Evolutionary conservation across 371 early-diverging fungal genomes (phyloP).

Genomic region (Mortierella sp.): DNA sequence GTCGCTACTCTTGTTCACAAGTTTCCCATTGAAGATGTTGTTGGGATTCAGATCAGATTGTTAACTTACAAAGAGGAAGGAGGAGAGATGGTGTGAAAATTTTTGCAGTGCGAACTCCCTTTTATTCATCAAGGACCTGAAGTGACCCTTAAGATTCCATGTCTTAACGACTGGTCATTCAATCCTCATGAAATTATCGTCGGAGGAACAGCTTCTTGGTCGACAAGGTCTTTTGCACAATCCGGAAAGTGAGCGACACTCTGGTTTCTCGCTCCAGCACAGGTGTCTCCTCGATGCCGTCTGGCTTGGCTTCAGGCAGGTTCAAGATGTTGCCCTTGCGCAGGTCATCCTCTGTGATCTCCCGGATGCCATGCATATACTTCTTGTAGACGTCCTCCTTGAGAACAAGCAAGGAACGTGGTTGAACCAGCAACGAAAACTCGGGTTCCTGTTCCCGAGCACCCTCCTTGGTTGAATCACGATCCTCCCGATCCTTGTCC

Average conservation of each 20-base stretch:
- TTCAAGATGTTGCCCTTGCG: slow-evolving; percentile 52
- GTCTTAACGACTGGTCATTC: too few relatives aligned
- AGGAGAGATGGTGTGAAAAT: background rate
- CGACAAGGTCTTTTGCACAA: slow-evolving; percentile 39
- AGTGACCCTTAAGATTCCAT: background rate
- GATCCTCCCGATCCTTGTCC: background rate
- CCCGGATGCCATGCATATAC: slow-evolving; percentile 71
- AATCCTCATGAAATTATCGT: background rate
- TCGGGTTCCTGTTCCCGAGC: slow-evolving; percentile 25
- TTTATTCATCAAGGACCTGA: background rate
- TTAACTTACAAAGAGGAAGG: slow-evolving; percentile 5
- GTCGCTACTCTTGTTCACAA: background rate
- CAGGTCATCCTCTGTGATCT: slow-evolving; percentile 56
- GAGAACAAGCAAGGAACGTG: slow-evolving; percentile 66
- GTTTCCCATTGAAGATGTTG: background rate
- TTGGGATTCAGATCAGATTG: slow-evolving; percentile 6
- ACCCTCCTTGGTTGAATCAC: slow-evolving; percentile 2
- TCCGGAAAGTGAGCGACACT: slow-evolving; percentile 55
- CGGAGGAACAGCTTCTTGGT: slow-evolving; percentile 24
- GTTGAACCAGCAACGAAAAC: slow-evolving; percentile 55
- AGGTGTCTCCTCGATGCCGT: slow-evolving; percentile 4
- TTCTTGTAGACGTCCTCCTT: slow-evolving; percentile 63
- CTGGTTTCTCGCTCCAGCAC: slow-evolving; percentile 41
- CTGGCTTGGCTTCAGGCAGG: slow-evolving; percentile 19
- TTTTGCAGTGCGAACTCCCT: background rate